Evolutionary conservation across 176 grass and related monocot species (phyloP), one percentile per base, ranked within the genome.

Genomic region (Oryza longistaminata): DNA sequence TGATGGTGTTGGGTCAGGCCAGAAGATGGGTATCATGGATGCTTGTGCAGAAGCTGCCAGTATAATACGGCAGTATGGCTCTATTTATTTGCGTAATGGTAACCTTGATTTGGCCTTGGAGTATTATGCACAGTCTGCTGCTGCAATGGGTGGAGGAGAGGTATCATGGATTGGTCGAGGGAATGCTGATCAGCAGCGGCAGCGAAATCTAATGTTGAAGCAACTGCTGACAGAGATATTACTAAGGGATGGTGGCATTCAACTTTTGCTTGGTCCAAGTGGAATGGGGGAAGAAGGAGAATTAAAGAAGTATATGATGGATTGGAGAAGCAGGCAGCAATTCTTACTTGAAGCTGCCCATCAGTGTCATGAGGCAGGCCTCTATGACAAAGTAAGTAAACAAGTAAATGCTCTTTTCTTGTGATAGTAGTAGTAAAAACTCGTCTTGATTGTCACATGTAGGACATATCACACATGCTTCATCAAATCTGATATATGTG

Each of bases 11-110:
- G 90, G 86, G 82, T 84, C 86, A 37, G 61, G 82, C 50, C 91
- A 85, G 68, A 93, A 89, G 71, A 92, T 90, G 39, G 93, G 96
- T 74, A 50, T 98, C 82, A 99, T 99, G 96, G 96, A 99, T 92
- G 90, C 91, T 66, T 99, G 90, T 85, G 90, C 93, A 39, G 96
- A 99, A 86, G 88, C 88, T 80, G 86, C 91, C 49, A 92, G 90
- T 80, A 90, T 96, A 78, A 92, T 99, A 86, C 78, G 84, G 19
- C 93, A 99, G 70, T 94, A 96, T 92, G 96, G 96, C 73, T 96
- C 91, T 55, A 71, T 96, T 58, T 92, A 92, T 74, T 92, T 94
- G 70, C 91, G 90, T 66, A 93, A 89, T 90, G 93, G 90, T 76
- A 94, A 90, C 80, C 85, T 99, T 90, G 88, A 92, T 89, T 82